These are phyloP conservation scores for Saturnispora hagleri DNA, from an alignment of 805 yeast species.

Conservation along the genomic window DNA sequence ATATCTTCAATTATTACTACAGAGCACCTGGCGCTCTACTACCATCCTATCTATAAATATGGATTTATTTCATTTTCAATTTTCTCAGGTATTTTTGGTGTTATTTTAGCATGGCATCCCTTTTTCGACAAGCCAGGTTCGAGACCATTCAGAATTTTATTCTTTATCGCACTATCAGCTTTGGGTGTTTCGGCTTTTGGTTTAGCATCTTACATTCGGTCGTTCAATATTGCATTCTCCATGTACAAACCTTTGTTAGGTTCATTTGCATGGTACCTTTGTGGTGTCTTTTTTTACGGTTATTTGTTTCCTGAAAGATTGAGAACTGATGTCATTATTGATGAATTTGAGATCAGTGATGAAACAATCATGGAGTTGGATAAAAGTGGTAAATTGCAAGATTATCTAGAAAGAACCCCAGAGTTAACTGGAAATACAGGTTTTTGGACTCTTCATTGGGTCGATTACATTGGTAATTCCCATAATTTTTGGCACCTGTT, in stretches of 20 bases:
- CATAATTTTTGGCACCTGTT: conserved; percentile 93
- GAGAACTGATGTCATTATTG: conserved; percentile 58
- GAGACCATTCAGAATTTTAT: conserved; percentile 67
- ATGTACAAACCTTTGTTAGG: conserved; percentile 63
- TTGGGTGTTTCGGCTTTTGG: conserved; percentile 64
- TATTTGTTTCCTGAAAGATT: conserved; percentile 84
- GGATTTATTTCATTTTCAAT: conserved; percentile 53
- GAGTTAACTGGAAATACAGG: conserved; percentile 24
- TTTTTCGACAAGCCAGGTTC: conserved; percentile 82
- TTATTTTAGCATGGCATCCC: conserved; percentile 85
- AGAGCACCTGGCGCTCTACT: conserved; percentile 68
- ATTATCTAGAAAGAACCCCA: conserved; percentile 36
- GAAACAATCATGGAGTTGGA: conserved; percentile 26
- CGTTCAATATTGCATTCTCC: conserved; percentile 40
- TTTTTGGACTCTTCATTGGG: conserved; percentile 70
- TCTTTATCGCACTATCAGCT: conserved; percentile 69
- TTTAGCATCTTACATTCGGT: conserved; percentile 45
- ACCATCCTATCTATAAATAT: conserved; percentile 40
- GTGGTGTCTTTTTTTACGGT: conserved; percentile 84
- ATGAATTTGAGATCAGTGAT: conserved; percentile 31
- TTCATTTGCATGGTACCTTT: conserved; percentile 63
- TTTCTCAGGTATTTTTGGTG: conserved; percentile 62
- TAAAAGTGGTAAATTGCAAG: conserved; percentile 19
- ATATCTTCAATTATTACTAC: conserved; percentile 83
- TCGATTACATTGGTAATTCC: conserved; percentile 62